Evolutionary conservation across 495 filamentous ascomycete species (phyloP), one percentile per base, ranked within the genome.

Genomic region (Sabuloglossum arenarium): DNA sequence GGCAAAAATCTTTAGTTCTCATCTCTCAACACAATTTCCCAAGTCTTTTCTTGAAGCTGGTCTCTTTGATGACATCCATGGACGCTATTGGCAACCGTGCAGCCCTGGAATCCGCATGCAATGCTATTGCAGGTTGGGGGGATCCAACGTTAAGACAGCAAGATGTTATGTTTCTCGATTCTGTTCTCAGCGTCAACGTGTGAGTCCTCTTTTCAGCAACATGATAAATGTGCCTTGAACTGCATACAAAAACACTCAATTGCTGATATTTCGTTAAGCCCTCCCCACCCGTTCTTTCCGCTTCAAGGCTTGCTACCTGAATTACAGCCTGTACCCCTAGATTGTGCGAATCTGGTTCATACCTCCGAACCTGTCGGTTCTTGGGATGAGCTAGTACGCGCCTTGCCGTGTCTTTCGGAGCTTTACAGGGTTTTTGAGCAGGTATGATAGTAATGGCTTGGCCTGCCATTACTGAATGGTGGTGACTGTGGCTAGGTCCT

Each of bases 351-450:
- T 8, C 16, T 16, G 34, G 62, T 66, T 0, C 62, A 61, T 46
- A 64, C 63, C 21, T 65, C 66, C 37, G 57, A 66, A 57, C 65
- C 65, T 12, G 32, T 66, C 2, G 60, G 60, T 19, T 60, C 53
- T 23, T 68, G 65, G 65, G 59, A 65, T 37, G 60, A 27, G 16
- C 39, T 68, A 0, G 57, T 65, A 53, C 55, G 29, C 1, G 59
- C 55, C 46, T 55, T 68, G 55, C 65, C 65, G 10, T 66, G 47
- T 19, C 59, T 66, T 21, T 58, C 63, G 3, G 65, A 68, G 29
- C 55, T 68, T 1, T 63, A 65, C 56, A 53, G 62, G 19, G 32
- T 66, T 1, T 68, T 62, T 45, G 65, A 68, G 56, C 62, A 62
- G 55, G 56, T 68, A 11, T 6, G 46, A 9, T 21, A 8, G 8